Base-by-base conservation (phyloP, 768 basidiomycete genomes). In the Mycena epipterygia region DNA sequence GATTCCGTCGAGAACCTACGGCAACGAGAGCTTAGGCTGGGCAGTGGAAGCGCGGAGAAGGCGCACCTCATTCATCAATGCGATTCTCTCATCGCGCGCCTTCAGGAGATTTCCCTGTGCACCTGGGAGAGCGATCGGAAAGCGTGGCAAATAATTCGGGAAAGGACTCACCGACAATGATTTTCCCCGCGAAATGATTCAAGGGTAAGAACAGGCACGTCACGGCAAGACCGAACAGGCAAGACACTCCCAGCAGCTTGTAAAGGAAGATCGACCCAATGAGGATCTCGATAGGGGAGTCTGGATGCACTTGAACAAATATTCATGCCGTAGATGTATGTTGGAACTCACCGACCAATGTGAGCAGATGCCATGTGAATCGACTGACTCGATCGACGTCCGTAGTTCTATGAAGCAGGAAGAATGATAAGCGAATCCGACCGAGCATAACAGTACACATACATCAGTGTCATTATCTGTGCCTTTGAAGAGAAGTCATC, bases 51-150 rank as follows among this genome's bases (percentile, higher is more conserved):
- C 25, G 11, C 37, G 35, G 16, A 30, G 56, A 35, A 52, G 39
- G 72, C 81, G 29, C 25, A 85, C 84, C 75, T 87, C 95, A 75
- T 97, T 97, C 96, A 97, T 98, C 58, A 97, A 82, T 4, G 93
- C 86, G 27, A 96, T 94, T 48, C 96, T 89, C 80, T 97, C 95
- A 74, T 98, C 96, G 32, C 95, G 89, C 30, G 94, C 89, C 81
- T 96, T 96, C 96, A 97, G 95, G 21, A 96, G 83, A 74, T 92
- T 93, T 60, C 95, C 93, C 77, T 96, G 94, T 1, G 93, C 92
- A 16, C 81, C 81, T 79, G 49, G 11, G 17, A 21, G 3, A 39
- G 3, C 25, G 29, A 19, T 37, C 61, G 29, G 61, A 48, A 13
- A 16, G 14, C 13, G 60, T 14, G 3, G 4, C 13, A 25, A 49